phyloP scores from a whole-genome alignment of 2,329 filamentous ascomycete species.

The Cladosporium oxysporum region DNA sequence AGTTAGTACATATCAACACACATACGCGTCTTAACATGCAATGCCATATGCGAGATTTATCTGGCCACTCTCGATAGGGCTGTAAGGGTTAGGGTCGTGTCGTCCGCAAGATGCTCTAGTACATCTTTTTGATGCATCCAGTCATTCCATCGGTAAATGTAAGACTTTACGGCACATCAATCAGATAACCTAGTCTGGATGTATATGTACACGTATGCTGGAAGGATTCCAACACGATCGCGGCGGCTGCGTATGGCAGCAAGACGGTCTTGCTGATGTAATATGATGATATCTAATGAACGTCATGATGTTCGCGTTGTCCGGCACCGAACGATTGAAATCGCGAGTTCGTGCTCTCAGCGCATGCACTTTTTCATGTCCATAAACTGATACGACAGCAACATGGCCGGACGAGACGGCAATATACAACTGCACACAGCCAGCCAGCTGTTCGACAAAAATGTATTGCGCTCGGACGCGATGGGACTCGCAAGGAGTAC shows the following conservation, averaged over 20 bases:
- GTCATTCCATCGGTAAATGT: no score
- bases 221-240: neutral
- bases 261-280: neutral
- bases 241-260: neutral
- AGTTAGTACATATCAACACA: neutral
- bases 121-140: no score
- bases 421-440: neutral
- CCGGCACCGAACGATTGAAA: neutral
- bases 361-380: neutral
- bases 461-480: constrained; percentile 25
- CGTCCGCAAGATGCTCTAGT: no score
- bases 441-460: constrained; percentile 22
- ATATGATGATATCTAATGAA: neutral
- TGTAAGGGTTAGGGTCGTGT: neutral
- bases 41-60: neutral
- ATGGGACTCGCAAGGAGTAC: constrained; percentile 57
- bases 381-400: neutral
- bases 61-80: neutral
- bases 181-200: neutral
- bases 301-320: neutral
- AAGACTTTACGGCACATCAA: no score
- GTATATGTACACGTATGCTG: neutral
- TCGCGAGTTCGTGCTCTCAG: neutral
- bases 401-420: neutral
- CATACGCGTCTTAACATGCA: neutral